Conservation (phyloP, 1,284 basidiomycete species). For the Trametes sp. region DNA sequence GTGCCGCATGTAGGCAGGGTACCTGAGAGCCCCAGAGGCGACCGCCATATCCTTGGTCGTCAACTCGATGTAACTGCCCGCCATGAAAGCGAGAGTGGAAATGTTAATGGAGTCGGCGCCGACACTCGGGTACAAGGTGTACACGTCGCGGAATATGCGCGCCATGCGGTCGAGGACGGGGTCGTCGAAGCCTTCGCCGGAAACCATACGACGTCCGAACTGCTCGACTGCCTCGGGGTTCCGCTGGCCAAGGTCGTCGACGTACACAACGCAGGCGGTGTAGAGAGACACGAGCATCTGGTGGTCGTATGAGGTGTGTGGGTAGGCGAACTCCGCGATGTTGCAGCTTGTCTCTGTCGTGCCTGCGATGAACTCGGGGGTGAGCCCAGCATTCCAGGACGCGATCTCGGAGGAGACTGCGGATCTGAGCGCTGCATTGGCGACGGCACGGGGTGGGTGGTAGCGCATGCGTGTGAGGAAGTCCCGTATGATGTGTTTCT, state of each 20-base stretch:
- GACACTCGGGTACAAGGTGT: conserved; percentile 3
- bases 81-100: conserved; percentile 9
- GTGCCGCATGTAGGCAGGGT: conserved; percentile 5
- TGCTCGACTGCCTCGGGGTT: conserved; percentile 5
- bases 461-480: conserved; percentile 2
- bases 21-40: not conserved
- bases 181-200: conserved; percentile 3
- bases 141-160: conserved; percentile 3
- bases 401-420: not conserved
- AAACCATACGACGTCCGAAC: not conserved
- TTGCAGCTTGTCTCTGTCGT: not conserved
- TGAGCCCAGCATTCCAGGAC: not conserved
- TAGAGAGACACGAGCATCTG: conserved; percentile 1
- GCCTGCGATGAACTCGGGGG: not conserved
- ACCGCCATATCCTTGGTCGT: not conserved
- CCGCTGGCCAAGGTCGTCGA: conserved; percentile 11
- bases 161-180: conserved; percentile 16
- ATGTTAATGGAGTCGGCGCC: conserved; percentile 10
- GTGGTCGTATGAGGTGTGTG: not conserved
- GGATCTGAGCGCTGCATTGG: not conserved
- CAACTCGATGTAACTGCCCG: conserved; percentile 7
- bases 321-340: conserved; percentile 5
- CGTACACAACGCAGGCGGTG: conserved; percentile 1
- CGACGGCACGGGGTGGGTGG: not conserved
- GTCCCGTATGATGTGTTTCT: not conserved